Evolutionary conservation across 208 protist species (phyloP).

Genomic region (Acanthamoeba triangularis): DNA sequence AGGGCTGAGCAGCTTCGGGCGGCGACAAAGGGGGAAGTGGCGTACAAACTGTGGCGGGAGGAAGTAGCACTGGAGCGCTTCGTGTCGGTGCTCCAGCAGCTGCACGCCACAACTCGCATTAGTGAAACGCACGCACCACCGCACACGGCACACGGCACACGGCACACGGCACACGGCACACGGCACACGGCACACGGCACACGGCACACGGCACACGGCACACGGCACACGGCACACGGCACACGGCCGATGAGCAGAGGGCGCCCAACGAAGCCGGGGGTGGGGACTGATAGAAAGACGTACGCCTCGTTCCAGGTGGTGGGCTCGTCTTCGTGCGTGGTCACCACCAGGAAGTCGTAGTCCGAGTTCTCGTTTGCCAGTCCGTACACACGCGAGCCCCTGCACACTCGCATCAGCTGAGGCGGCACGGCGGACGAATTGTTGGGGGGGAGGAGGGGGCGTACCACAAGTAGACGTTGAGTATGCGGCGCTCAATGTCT

Average conservation of each 20-base stretch:
- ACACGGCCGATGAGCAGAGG: too few relatives aligned
- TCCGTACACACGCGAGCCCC: slow-evolving; percentile 38
- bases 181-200: too few relatives aligned
- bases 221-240: too few relatives aligned
- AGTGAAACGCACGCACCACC: too few relatives aligned
- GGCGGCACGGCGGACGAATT: neutral
- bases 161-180: too few relatives aligned
- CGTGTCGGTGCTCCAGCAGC: slow-evolving; percentile 22
- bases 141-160: too few relatives aligned
- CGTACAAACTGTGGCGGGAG: slow-evolving; percentile 35
- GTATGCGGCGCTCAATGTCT: neutral
- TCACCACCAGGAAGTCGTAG: slow-evolving; percentile 46
- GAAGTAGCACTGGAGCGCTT: slow-evolving; percentile 44
- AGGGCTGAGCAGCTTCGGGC: too few relatives aligned
- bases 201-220: too few relatives aligned
- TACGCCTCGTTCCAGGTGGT: slow-evolving; percentile 15
- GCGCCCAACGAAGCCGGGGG: too few relatives aligned
- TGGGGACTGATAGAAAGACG: too few relatives aligned
- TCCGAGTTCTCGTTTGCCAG: slow-evolving; percentile 36
- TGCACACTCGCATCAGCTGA: neutral
- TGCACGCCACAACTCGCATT: neutral
- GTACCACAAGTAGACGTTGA: slow-evolving; percentile 54
- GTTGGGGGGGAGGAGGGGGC: neutral
- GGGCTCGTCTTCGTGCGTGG: slow-evolving; percentile 50
- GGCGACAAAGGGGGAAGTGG: too few relatives aligned